Conservation (phyloP, 768 basidiomycete species). For the Lepiota venenata region DNA sequence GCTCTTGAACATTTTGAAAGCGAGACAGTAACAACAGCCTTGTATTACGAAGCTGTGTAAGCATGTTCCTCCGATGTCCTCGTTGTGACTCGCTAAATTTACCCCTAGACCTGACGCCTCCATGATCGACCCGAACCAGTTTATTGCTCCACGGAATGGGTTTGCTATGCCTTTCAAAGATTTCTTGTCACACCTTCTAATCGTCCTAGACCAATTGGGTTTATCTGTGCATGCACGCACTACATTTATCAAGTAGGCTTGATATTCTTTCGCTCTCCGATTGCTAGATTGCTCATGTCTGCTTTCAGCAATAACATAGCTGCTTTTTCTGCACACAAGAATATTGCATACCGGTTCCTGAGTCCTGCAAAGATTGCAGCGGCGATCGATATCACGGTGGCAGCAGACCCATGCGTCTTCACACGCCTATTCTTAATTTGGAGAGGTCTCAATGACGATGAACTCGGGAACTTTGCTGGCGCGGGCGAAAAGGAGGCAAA, state of each 20-base stretch:
- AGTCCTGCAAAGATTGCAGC: slow-evolving; percentile 75
- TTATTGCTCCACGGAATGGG: slow-evolving; percentile 78
- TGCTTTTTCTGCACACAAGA: slow-evolving; percentile 72
- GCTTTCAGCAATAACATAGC: slow-evolving; percentile 66
- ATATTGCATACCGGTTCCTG: slow-evolving; percentile 89
- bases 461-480: slow-evolving; percentile 67
- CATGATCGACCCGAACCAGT: slow-evolving; percentile 76
- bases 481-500: slow-evolving; percentile 89
- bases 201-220: slow-evolving; percentile 81
- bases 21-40: slow-evolving; percentile 71
- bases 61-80: slow-evolving; percentile 22
- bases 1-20: slow-evolving; percentile 86
- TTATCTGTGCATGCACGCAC: slow-evolving; percentile 82
- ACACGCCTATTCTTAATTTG: slow-evolving; percentile 86
- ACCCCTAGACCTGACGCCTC: slow-evolving; percentile 65
- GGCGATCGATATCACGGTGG: slow-evolving; percentile 86
- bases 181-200: slow-evolving; percentile 77
- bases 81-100: not conserved
- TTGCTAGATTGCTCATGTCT: not conserved
- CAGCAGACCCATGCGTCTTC: slow-evolving; percentile 75
- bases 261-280: not conserved
- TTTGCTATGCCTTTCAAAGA: slow-evolving; percentile 82
- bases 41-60: slow-evolving; percentile 86
- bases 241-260: slow-evolving; percentile 70
- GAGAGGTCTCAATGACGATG: slow-evolving; percentile 79